Evolutionary conservation across 2,329 filamentous ascomycete genomes (phyloP).

Genomic region (Trichoderma arundinaceum): DNA sequence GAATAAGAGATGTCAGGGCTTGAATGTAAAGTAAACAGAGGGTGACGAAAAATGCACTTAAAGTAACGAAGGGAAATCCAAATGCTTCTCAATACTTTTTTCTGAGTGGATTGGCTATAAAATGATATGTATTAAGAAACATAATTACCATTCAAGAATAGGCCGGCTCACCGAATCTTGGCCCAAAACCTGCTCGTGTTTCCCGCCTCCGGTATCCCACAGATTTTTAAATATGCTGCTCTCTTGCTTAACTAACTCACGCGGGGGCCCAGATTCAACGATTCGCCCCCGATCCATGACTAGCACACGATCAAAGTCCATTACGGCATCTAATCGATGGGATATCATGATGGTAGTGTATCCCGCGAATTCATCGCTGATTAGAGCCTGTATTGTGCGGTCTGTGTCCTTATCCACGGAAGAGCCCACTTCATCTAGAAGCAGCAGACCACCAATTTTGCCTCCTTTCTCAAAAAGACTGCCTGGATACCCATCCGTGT

Average conservation of each 20-base stretch:
- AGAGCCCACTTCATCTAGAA: slow-evolving; percentile 44
- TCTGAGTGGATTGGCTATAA: no score
- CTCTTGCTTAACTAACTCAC: slow-evolving; percentile 35
- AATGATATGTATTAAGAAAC: no score
- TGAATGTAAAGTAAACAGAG: no score
- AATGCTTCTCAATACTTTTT: no score
- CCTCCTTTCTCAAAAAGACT: slow-evolving; percentile 4
- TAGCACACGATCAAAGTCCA: slow-evolving; percentile 40
- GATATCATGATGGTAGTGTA: slow-evolving; percentile 42
- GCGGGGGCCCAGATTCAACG: slow-evolving; percentile 38
- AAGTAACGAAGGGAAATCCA: no score
- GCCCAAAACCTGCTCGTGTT: no score
- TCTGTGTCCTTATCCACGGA: slow-evolving; percentile 42
- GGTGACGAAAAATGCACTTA: no score
- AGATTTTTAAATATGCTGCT: slow-evolving; percentile 36
- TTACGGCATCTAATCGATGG: slow-evolving; percentile 40
- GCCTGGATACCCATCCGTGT: background rate
- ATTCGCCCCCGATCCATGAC: slow-evolving; percentile 41
- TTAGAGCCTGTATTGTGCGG: slow-evolving; percentile 36
- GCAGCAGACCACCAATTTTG: slow-evolving; percentile 30
- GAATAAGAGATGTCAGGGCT: no score
- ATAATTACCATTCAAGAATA: no score
- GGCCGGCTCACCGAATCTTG: no score
- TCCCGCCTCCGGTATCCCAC: slow-evolving; percentile 14
- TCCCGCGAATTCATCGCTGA: slow-evolving; percentile 36